Conservation (phyloP, 805 yeast species). For the Grigorovia jiainica region DNA sequence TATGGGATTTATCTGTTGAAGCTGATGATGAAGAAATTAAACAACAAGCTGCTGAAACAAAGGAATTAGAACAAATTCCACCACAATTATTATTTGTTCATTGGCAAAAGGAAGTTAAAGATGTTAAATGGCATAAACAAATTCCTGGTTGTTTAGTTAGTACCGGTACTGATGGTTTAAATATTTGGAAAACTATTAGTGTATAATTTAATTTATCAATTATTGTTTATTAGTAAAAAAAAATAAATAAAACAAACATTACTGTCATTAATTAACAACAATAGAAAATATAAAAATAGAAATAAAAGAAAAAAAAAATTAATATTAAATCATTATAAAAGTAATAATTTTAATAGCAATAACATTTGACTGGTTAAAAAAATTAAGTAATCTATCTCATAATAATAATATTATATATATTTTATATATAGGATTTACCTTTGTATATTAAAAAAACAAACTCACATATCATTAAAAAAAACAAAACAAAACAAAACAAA, state of each 20-base stretch:
- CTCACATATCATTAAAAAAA: neutral
- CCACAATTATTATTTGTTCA: constrained; percentile 93
- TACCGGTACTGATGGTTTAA: constrained; percentile 92
- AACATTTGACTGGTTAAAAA: neutral
- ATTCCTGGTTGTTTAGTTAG: constrained; percentile 92
- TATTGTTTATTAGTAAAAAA: too few species aligned
- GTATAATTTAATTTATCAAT: constrained; percentile 48
- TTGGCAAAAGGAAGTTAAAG: constrained; percentile 97
- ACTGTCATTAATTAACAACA: neutral
- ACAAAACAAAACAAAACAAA: neutral
- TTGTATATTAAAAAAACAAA: neutral
- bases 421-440: neutral
- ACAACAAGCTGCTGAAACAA: constrained; percentile 67
- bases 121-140: constrained; percentile 95
- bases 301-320: neutral
- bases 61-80: constrained; percentile 82
- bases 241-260: too few species aligned
- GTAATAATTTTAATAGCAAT: neutral
- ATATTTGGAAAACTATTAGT: constrained; percentile 93
- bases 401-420: neutral
- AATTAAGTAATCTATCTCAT: too few species aligned
- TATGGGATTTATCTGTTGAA: constrained; percentile 98
- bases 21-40: constrained; percentile 96
- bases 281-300: neutral
- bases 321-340: neutral